These are phyloP conservation scores for Taphrina communis DNA, from an alignment of 1,139 yeast genomes.

Conservation along the genomic window DNA sequence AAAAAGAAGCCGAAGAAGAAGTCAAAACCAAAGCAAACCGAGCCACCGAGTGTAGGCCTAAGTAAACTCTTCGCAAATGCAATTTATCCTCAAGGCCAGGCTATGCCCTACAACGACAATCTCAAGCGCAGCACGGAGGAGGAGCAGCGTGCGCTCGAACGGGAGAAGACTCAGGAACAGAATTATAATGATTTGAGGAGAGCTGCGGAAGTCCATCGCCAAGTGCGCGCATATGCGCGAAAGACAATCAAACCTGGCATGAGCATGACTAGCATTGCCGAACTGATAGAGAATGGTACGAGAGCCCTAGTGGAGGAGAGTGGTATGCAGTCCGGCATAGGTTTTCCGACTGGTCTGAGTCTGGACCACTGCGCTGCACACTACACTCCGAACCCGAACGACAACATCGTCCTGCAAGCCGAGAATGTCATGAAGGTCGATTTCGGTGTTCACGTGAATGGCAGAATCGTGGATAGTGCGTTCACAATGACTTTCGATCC, in stretches of 20 bases:
- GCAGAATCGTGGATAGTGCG: slow-evolving; percentile 90
- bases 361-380: slow-evolving; percentile 96
- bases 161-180: slow-evolving; percentile 60
- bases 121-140: slow-evolving; percentile 80
- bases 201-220: slow-evolving; percentile 93
- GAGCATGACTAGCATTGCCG: slow-evolving; percentile 88
- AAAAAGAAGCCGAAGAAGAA: slow-evolving; percentile 49
- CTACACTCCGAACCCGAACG: slow-evolving; percentile 96
- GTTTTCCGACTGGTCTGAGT: slow-evolving; percentile 96
- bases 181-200: slow-evolving; percentile 88
- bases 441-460: slow-evolving; percentile 95
- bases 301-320: slow-evolving; percentile 73
- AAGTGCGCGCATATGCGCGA: slow-evolving; percentile 82
- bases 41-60: slow-evolving; percentile 63
- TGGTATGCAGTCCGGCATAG: slow-evolving; percentile 77
- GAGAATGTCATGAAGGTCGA: slow-evolving; percentile 97
- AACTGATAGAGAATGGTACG: slow-evolving; percentile 82
- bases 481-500: slow-evolving; percentile 89
- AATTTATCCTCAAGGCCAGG: slow-evolving; percentile 82
- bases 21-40: slow-evolving; percentile 51
- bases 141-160: slow-evolving; percentile 79
- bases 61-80: slow-evolving; percentile 72
- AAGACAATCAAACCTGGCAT: slow-evolving; percentile 84
- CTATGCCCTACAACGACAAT: slow-evolving; percentile 62
- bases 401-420: slow-evolving; percentile 73